Base-by-base conservation (phyloP, 2,329 filamentous ascomycete genomes). In the Cryphonectria nitschkei region DNA sequence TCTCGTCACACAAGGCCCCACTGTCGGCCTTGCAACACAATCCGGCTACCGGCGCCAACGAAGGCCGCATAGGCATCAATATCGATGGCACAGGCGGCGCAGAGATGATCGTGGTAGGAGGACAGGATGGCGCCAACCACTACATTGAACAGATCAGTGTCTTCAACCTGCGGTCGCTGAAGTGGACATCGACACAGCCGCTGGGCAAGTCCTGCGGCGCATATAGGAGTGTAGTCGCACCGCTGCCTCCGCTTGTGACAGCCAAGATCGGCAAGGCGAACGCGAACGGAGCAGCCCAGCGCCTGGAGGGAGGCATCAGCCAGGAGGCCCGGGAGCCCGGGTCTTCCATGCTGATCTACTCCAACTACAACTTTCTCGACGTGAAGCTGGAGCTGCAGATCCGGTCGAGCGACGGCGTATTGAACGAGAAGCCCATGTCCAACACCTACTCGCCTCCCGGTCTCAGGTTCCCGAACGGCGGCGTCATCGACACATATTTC, bases 131-230 rank as follows among this genome's bases (percentile, higher is more conserved):
- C 68, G 92, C 92, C n/a, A 99, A 99, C 80, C 95, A 97, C 80
- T 99, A 99, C 78, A 99, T 99, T 75, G 95, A 99, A 81, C 94
- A 99, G 81, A 97, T 99, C 74, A 98, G 94, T 79, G 94, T 99
- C 2, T 99, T 99, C 85, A 99, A 99, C 77, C 85, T 99, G 37
- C 89, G 96, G 65, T 98, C 94, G 79, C 83, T 98, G 72, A 97
- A 96, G 81, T 99, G 96, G 96, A 97, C 94, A 1, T 93, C 93
- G 26, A 98, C 94, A 1, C 93, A 93, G 74, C 86, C 91, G 0
- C 85, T 98, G 62, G 95, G 94, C 66, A 93, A 95, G 80, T 97
- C 94, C 77, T 99, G 96, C 79, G 96, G 96, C 73, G 96, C 96
- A 1, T 99, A 99, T 80, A 90, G 96, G 74, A 98, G 95, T 79